Percentiles rank a stretch among this genome's conserved stretches.
Evolutionary conservation across 257 asterid genomes (phyloP).

Genomic region (Solanum bulbocastanum): DNA sequence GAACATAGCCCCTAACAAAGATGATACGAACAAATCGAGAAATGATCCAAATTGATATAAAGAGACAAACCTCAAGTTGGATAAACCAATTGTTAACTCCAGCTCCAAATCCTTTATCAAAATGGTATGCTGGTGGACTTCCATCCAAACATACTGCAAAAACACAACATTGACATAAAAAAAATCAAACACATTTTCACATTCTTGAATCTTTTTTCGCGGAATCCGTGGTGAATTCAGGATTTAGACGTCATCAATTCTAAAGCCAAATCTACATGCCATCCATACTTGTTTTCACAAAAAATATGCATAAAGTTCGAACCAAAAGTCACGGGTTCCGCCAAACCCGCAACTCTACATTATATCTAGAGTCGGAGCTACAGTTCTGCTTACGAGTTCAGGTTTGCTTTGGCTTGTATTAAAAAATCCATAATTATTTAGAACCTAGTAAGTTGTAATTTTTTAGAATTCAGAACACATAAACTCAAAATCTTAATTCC

Average conservation of each 20-base stretch:
- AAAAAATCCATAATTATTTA: background rate
- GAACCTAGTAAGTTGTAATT: background rate
- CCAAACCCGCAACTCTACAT: background rate
- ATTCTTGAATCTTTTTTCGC: background rate
- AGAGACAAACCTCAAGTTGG: constrained; percentile 4
- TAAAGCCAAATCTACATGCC: background rate
- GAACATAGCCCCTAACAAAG: background rate
- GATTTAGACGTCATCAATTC: background rate
- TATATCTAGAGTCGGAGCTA: background rate
- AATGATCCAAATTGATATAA: background rate
- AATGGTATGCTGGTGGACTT: constrained; percentile 11
- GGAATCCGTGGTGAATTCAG: background rate
- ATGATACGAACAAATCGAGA: background rate
- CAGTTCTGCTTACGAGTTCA: background rate
- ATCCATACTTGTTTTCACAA: background rate
- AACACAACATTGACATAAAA: background rate
- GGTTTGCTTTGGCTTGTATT: background rate
- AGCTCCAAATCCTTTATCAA: constrained; percentile 5
- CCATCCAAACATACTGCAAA: constrained; percentile 9
- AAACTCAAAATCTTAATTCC: background rate
- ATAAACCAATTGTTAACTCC: constrained; percentile 7
- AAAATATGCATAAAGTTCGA: too few species aligned
- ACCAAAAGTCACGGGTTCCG: background rate
- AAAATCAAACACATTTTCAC: background rate
- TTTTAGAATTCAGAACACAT: background rate